Conservation (phyloP, 2,329 filamentous ascomycete species). For the Plectosphaerella plurivora region DNA sequence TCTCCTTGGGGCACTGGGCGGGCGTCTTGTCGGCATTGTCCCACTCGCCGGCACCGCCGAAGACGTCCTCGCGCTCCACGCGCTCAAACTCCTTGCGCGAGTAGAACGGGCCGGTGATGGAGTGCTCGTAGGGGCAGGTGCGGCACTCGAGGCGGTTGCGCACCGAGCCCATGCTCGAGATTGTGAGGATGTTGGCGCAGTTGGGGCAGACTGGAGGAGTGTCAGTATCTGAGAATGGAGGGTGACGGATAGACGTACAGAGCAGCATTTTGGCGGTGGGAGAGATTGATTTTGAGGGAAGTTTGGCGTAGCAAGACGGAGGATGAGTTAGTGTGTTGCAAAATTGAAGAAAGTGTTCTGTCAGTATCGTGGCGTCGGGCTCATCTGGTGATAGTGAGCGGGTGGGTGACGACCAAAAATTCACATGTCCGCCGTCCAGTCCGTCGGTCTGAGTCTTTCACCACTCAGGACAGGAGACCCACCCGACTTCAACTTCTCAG, state of each 20-base stretch:
- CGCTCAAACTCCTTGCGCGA: slow-evolving; percentile 79
- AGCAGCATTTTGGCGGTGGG: slow-evolving; percentile 56
- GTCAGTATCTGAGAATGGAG: slow-evolving; percentile 5
- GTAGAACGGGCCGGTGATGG: slow-evolving; percentile 74
- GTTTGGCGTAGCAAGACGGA: too few species aligned
- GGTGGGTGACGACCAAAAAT: not conserved
- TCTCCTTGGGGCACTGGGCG: slow-evolving; percentile 76
- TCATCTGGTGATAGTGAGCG: not conserved
- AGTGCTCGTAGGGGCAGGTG: slow-evolving; percentile 89
- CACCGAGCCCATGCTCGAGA: slow-evolving; percentile 53
- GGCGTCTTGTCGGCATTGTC: slow-evolving; percentile 83
- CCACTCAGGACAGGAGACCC: not conserved
- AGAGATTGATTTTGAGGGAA: too few species aligned
- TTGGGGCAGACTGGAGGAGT: slow-evolving; percentile 65
- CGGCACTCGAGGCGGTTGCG: slow-evolving; percentile 90
- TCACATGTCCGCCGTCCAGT: slow-evolving; percentile 4
- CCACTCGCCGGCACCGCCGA: slow-evolving; percentile 85
- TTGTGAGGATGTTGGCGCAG: slow-evolving; percentile 80
- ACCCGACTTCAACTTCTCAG: not conserved
- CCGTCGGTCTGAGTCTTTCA: not conserved
- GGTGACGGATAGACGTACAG: slow-evolving; percentile 45
- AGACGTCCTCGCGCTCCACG: slow-evolving; percentile 84
- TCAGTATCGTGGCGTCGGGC: too few species aligned
- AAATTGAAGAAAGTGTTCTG: too few species aligned
- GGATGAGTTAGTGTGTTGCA: too few species aligned